Percentiles rank a stretch among this genome's conserved stretches.
These are phyloP conservation scores for Myriosclerotinia duriaeana DNA, from an alignment of 2,329 filamentous ascomycete genomes.

Conservation along the genomic window DNA sequence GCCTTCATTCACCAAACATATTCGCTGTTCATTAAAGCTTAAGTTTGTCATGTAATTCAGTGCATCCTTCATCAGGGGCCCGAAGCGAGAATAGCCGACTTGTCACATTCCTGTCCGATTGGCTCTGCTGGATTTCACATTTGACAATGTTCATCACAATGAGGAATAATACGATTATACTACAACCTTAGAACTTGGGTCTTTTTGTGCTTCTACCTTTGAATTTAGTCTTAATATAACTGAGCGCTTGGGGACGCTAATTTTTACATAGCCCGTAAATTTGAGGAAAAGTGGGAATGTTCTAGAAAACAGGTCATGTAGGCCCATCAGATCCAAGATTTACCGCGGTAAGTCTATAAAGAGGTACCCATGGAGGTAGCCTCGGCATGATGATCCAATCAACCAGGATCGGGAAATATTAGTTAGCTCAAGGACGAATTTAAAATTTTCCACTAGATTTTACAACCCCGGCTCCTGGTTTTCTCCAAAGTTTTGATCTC, in stretches of 20 bases:
- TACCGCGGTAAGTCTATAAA: background rate
- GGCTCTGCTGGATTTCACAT: background rate
- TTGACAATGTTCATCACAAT: background rate
- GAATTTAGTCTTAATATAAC: background rate
- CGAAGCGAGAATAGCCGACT: slow-evolving; percentile 5
- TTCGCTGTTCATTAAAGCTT: background rate
- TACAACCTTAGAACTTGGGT: background rate
- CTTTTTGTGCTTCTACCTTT: background rate
- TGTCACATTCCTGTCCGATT: background rate
- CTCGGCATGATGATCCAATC: too few relatives aligned
- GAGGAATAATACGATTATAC: background rate
- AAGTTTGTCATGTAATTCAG: background rate
- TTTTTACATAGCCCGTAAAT: background rate
- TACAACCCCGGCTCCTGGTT: background rate
- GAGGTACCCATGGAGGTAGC: too few relatives aligned
- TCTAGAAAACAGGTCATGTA: background rate
- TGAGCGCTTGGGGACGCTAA: background rate
- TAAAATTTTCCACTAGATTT: background rate
- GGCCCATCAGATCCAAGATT: too few relatives aligned
- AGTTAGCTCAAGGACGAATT: background rate
- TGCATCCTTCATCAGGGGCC: background rate
- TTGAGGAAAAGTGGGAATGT: background rate
- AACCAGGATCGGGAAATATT: background rate
- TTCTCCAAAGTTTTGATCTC: background rate
- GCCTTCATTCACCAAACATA: too few relatives aligned